A percentile compares a stretch with the other conserved stretches of the same genome.
These are phyloP conservation scores for Sanghuangporus sanghuang DNA, from an alignment of 1,284 basidiomycete genomes.

Conservation along the genomic window DNA sequence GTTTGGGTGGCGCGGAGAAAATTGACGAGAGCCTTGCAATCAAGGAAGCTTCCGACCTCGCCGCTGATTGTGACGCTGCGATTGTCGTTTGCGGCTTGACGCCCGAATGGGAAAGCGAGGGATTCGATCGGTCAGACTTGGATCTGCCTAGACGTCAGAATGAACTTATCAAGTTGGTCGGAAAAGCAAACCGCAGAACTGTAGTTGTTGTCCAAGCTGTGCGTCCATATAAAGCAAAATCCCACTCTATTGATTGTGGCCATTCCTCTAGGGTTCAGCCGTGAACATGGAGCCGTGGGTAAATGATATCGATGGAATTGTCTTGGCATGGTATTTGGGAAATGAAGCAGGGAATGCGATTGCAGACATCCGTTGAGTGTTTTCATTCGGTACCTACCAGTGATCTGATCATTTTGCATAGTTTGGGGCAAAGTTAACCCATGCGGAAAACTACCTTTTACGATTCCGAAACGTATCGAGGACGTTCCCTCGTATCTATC, in stretches of 20 bases:
- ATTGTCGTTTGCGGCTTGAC: conserved; percentile 61
- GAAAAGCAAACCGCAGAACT: conserved; percentile 56
- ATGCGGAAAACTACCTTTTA: conserved; percentile 63
- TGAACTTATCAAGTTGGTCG: conserved; percentile 54
- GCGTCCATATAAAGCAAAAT: conserved; percentile 21
- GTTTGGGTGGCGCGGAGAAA: conserved; percentile 62
- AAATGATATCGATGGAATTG: conserved; percentile 41
- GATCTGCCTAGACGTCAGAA: conserved; percentile 56
- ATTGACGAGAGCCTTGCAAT: conserved; percentile 57
- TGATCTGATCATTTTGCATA: neutral
- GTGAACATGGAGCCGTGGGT: conserved; percentile 62
- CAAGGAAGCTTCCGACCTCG: conserved; percentile 53
- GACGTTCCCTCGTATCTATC: conserved; percentile 63
- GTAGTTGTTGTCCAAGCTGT: conserved; percentile 67
- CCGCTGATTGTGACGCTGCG: conserved; percentile 50
- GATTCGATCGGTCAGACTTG: conserved; percentile 57
- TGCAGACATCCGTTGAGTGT: conserved; percentile 44
- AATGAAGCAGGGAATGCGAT: conserved; percentile 75
- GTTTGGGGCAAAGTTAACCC: conserved; percentile 72
- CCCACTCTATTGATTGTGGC: neutral
- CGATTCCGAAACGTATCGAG: conserved; percentile 56
- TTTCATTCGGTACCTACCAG: too few relatives aligned
- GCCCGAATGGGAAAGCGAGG: conserved; percentile 67
- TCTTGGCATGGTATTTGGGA: conserved; percentile 70
- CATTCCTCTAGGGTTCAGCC: conserved; percentile 46